Base-by-base conservation (phyloP, 2,329 filamentous ascomycete genomes). In the Chaetomium globosum region DNA sequence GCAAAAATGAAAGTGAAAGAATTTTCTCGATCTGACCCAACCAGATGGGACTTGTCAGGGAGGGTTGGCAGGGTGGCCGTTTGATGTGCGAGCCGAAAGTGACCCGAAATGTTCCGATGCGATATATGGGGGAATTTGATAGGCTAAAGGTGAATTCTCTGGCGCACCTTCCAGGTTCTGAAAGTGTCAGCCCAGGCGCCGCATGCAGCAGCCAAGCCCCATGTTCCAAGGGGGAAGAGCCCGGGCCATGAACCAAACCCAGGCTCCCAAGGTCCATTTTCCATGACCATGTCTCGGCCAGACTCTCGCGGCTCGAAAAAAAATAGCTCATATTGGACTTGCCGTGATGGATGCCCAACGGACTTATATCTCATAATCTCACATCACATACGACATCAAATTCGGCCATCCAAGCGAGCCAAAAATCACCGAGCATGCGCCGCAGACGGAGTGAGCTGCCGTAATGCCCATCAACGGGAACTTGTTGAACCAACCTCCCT, bases 61-160 rank as follows among this genome's bases (percentile, higher is more conserved):
- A 61, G 60, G 65, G 63, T 63, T 61, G 57, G 48, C 58, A 59
- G 62, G 49, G 66, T 36, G 39, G 61, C 46, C 54, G 65, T 65
- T 68, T 68, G 59, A 64, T 59, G 52, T 58, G 57, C 60, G 59
- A 58, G 43, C 54, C 46, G 36, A 64, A 19, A 7, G 13, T 26
- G 26, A 65, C 64, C 70, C 69, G 70, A 70, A 19, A 70, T 69
- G 59, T 71, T 60, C 70, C 69, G 70, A 70, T 36, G 13, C 49
- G 52, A 63, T 61, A 36, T 49, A 63, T 65, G 28, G 28, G 63
- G 59, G 64, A 48, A 23, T 59, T 66, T 65, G 68, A 69, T 68
- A 71, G 67, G 69, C 69, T 71, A 71, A 71, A 70, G 26, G 59
- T 48, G 28, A 48, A 36, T 63, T 43, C 52, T 52, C 46, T 48